These are phyloP conservation scores for Crithidia expoeki DNA, from an alignment of 208 protist species.

Conservation along the genomic window DNA sequence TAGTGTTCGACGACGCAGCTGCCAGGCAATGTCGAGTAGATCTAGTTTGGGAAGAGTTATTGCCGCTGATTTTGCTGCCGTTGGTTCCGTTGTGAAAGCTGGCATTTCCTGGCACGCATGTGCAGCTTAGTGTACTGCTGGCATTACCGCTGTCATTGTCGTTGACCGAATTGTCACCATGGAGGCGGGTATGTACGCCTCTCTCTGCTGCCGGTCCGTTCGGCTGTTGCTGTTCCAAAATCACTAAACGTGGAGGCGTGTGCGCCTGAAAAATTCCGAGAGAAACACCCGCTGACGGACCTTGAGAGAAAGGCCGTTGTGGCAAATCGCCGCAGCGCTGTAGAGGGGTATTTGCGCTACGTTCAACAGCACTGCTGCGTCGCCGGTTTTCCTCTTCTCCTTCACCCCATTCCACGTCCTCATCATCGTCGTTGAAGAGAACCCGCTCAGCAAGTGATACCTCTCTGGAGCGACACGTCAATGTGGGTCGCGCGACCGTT, in stretches of 20 bases:
- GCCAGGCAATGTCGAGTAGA: not conserved
- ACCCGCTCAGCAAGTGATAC: constrained; percentile 15
- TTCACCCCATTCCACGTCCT: not conserved
- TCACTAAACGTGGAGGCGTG: not conserved
- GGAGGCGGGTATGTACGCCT: not conserved
- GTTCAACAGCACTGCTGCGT: not conserved
- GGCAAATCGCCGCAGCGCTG: not conserved
- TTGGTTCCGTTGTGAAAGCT: not conserved
- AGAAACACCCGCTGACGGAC: not conserved
- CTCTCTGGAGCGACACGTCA: not conserved
- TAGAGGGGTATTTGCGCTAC: not conserved
- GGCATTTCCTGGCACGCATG: not conserved
- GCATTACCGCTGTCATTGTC: not conserved
- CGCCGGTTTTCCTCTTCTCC: not conserved
- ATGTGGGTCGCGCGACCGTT: not conserved
- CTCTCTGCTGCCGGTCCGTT: not conserved
- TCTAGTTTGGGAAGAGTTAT: not conserved
- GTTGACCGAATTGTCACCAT: not conserved
- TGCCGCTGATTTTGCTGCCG: not conserved
- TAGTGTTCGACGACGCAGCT: not conserved
- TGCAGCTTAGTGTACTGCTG: constrained; percentile 6
- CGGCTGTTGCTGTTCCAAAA: not conserved
- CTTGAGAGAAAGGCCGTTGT: not conserved
- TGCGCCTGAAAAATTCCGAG: not conserved
- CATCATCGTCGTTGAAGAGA: constrained; percentile 19